Conservation (phyloP, 75 land plant genomes). For the Sequoiadendron giganteum region DNA sequence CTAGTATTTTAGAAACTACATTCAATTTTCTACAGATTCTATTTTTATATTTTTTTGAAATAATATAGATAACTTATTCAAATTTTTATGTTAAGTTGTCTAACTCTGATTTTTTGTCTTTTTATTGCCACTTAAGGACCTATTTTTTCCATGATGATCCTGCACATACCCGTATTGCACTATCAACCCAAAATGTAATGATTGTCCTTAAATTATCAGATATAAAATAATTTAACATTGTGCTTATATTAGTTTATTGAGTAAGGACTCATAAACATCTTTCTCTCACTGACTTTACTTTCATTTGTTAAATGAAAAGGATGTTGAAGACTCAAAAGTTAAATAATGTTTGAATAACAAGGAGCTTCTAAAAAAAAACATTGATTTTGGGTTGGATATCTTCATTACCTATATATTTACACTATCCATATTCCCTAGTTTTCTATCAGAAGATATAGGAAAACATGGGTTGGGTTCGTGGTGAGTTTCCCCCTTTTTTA, state of each 20-base stretch:
- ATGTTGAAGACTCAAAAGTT: slow-evolving; percentile 23
- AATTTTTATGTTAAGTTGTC: too few relatives aligned
- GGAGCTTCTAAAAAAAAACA: slow-evolving; percentile 28
- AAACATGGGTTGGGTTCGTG: slow-evolving; percentile 40
- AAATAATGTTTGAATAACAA: slow-evolving; percentile 18
- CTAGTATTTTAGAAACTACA: too few relatives aligned
- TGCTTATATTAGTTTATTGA: not conserved
- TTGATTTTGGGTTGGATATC: slow-evolving; percentile 33
- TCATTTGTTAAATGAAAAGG: slow-evolving; percentile 18
- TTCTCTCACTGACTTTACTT: not conserved
- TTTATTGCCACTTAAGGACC: too few relatives aligned
- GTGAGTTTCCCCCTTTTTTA: slow-evolving; percentile 15
- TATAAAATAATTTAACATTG: not conserved
- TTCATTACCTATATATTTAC: slow-evolving; percentile 33
- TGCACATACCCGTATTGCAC: slow-evolving; percentile 11
- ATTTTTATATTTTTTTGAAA: too few relatives aligned
- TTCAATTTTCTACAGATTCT: too few relatives aligned
- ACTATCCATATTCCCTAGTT: slow-evolving; percentile 53
- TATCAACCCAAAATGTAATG: not conserved
- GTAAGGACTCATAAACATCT: not conserved
- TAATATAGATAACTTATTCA: too few relatives aligned
- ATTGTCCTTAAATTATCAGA: not conserved
- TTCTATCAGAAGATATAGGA: slow-evolving; percentile 53
- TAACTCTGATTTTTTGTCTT: too few relatives aligned
- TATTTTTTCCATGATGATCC: too few relatives aligned